phyloP scores from a whole-genome alignment of 2,329 filamentous ascomycete genomes.

The Hymenoscyphus occultus region DNA sequence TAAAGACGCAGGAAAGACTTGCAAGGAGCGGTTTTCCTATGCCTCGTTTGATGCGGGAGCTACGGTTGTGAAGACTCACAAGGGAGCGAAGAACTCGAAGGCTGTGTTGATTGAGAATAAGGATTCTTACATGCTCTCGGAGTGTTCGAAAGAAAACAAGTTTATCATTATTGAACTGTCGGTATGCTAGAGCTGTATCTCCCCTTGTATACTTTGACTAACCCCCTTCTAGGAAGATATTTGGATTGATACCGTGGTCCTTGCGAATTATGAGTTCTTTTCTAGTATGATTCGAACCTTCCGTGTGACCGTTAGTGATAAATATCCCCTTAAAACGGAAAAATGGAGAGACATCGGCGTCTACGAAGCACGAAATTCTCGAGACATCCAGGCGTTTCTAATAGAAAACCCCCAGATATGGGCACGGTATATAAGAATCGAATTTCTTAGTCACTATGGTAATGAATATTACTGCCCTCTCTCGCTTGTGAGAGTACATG shows the following conservation, averaged over 20 bases:
- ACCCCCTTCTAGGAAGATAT: slow-evolving; percentile 46
- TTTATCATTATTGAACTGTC: slow-evolving; percentile 86
- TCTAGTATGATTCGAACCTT: slow-evolving; percentile 94
- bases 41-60: slow-evolving; percentile 96
- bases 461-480: slow-evolving; percentile 96
- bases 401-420: slow-evolving; percentile 95
- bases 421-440: slow-evolving; percentile 88
- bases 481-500: slow-evolving; percentile 86
- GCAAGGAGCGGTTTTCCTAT: slow-evolving; percentile 97
- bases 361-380: slow-evolving; percentile 87
- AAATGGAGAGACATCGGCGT: slow-evolving; percentile 87
- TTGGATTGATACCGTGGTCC: slow-evolving; percentile 89
- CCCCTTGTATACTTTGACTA: slow-evolving; percentile 13
- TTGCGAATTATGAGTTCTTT: slow-evolving; percentile 99
- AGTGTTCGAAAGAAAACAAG: slow-evolving; percentile 83
- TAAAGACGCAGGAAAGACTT: slow-evolving; percentile 94
- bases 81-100: slow-evolving; percentile 81
- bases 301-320: slow-evolving; percentile 86
- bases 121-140: slow-evolving; percentile 96
- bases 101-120: slow-evolving; percentile 94
- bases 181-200: slow-evolving; percentile 62
- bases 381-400: slow-evolving; percentile 90
- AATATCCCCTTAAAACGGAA: slow-evolving; percentile 87
- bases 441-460: slow-evolving; percentile 90
- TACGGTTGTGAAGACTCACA: slow-evolving; percentile 85